Percentiles rank a stretch among this genome's conserved stretches.
Conservation (phyloP, 176 grass and related monocot species). For the Lolium multiflorum region DNA sequence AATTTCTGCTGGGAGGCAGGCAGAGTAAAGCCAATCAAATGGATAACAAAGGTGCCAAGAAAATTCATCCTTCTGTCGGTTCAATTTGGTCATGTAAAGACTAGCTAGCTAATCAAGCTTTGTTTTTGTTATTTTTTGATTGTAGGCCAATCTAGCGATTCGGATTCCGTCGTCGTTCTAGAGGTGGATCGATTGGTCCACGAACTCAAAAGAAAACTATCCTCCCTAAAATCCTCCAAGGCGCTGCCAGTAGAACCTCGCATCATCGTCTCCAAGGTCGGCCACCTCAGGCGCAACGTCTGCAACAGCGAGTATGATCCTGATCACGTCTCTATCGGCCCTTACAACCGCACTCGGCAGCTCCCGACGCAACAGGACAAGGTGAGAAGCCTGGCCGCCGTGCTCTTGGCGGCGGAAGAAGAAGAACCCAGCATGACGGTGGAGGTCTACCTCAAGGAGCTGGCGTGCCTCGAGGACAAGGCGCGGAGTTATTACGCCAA, state of each 20-base stretch:
- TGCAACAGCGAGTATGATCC: neutral
- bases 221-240: neutral
- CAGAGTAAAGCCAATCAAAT: neutral
- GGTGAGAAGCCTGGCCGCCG: neutral
- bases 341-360: neutral
- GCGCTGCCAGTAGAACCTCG: neutral
- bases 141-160: neutral
- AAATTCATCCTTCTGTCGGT: too few relatives aligned
- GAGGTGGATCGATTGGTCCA: neutral
- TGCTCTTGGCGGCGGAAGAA: neutral
- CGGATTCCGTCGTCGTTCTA: neutral
- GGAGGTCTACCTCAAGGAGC: neutral
- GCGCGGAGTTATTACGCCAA: neutral
- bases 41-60: too few relatives aligned
- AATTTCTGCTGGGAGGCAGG: neutral
- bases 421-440: neutral
- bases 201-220: neutral
- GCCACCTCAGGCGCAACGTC: neutral
- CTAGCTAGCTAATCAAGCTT: too few relatives aligned
- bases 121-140: neutral
- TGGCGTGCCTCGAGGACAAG: accelerated
- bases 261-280: constrained; percentile 17
- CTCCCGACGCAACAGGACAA: constrained; percentile 15
- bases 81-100: too few relatives aligned
- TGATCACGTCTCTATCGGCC: constrained; percentile 28